Conservation (phyloP, 192 early-diverging fungal species). For the Hyaloraphidium curvatum region DNA sequence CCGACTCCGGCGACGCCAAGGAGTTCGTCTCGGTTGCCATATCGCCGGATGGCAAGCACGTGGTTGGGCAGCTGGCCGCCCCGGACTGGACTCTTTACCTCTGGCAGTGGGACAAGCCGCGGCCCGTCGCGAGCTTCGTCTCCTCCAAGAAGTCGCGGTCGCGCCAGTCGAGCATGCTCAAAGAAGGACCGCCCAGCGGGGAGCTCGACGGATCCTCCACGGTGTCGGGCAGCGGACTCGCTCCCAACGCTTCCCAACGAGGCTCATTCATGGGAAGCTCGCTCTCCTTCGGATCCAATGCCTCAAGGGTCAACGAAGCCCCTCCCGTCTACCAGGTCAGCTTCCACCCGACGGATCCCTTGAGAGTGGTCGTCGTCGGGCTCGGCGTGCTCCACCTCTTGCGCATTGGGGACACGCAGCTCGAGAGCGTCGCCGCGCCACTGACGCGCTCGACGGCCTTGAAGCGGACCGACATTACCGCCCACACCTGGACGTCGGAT, state of each 20-base stretch:
- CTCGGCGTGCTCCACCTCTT: conserved; percentile 32
- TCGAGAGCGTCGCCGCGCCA: conserved; percentile 12
- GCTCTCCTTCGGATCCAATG: not conserved
- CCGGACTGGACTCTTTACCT: conserved; percentile 40
- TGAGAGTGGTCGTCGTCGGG: conserved; percentile 27
- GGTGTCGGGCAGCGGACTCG: not conserved
- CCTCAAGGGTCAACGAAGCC: not conserved
- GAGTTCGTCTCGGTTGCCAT: conserved; percentile 35
- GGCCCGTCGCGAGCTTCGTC: conserved; percentile 18
- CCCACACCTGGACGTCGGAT: no score
- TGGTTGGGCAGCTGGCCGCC: conserved; percentile 25
- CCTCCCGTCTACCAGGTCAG: conserved; percentile 19
- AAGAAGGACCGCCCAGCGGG: not conserved
- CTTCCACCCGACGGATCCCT: conserved; percentile 33
- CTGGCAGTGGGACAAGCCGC: conserved; percentile 38
- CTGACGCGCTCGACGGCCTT: not conserved
- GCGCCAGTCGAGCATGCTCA: not conserved
- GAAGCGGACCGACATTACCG: not conserved
- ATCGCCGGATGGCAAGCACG: conserved; percentile 33
- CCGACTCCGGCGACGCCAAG: conserved; percentile 5
- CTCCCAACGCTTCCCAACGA: not conserved
- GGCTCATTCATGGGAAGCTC: not conserved
- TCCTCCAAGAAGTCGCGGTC: not conserved
- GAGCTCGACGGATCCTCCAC: not conserved
- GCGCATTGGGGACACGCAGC: conserved; percentile 23